Percentiles rank a stretch among this genome's conserved stretches.
phyloP scores from a whole-genome alignment of 2,329 filamentous ascomycete genomes.

The Pezizomycotina sp. region DNA sequence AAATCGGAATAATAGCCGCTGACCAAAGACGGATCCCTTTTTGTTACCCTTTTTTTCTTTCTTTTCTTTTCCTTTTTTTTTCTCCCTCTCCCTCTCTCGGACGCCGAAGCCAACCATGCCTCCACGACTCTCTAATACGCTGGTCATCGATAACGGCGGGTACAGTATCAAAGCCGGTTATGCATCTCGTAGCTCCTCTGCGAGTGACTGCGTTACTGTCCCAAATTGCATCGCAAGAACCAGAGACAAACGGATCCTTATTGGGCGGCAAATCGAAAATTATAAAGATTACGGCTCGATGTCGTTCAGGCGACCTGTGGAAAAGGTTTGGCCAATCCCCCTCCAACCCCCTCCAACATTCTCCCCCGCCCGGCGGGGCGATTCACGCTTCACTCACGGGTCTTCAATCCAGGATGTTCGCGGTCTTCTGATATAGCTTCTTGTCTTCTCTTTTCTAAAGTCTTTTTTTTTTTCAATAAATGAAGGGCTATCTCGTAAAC shows the following conservation, averaged over 20 bases:
- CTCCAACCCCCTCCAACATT: not conserved
- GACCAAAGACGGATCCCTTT: too few species aligned
- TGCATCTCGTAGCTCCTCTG: conserved; percentile 33
- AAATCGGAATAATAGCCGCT: too few species aligned
- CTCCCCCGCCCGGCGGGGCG: too few species aligned
- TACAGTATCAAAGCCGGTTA: conserved; percentile 84
- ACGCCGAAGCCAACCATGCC: too few species aligned
- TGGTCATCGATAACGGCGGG: conserved; percentile 87
- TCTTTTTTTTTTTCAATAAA: conserved; percentile 1
- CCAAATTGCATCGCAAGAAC: conserved; percentile 82
- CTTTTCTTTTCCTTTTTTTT: too few species aligned
- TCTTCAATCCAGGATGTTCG: too few species aligned
- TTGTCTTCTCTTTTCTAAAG: too few species aligned
- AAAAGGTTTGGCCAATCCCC: conserved; percentile 38
- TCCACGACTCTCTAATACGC: conserved; percentile 38
- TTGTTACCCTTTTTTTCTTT: too few species aligned
- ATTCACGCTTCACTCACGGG: too few species aligned
- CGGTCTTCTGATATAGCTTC: too few species aligned
- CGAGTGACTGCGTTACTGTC: conserved; percentile 48
- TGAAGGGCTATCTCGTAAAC: conserved; percentile 67
- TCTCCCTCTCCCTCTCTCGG: too few species aligned
- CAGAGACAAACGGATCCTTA: conserved; percentile 60
- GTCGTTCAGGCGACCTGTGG: conserved; percentile 70
- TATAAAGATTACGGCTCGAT: conserved; percentile 85
- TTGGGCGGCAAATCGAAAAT: conserved; percentile 59